Conservation (phyloP, 2,329 filamentous ascomycete genomes). For the Ascochyta rabiei region DNA sequence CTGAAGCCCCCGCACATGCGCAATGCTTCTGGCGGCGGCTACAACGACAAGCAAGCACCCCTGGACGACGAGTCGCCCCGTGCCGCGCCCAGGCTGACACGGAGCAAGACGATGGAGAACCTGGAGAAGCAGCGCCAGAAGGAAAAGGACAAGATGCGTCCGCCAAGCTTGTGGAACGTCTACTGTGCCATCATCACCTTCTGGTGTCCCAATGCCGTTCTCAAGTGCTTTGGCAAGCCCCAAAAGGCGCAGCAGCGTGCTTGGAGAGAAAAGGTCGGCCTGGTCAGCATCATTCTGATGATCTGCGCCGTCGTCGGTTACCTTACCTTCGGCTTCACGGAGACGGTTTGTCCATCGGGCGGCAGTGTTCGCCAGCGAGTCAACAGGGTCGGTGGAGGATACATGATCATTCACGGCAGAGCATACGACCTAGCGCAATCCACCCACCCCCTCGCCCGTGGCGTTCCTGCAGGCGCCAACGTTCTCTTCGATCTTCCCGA, state of each 20-base stretch:
- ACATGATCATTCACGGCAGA: conserved; percentile 95
- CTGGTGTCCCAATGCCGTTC: conserved; percentile 85
- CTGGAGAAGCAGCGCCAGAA: conserved; percentile 67
- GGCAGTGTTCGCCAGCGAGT: conserved; percentile 72
- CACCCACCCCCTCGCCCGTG: conserved; percentile 77
- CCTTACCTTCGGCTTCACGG: conserved; percentile 94
- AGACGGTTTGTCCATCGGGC: conserved; percentile 79
- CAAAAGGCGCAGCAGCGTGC: conserved; percentile 86
- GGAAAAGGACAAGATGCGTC: conserved; percentile 68
- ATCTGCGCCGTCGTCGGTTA: conserved; percentile 93
- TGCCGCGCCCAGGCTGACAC: conserved; percentile 67
- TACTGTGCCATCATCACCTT: conserved; percentile 96
- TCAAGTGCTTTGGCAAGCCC: conserved; percentile 84
- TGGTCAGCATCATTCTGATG: conserved; percentile 89
- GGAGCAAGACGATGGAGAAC: conserved; percentile 63
- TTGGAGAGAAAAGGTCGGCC: conserved; percentile 97
- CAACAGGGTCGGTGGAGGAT: conserved; percentile 80
- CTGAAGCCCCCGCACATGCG: conserved; percentile 52
- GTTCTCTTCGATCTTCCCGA: conserved; percentile 85
- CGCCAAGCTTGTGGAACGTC: conserved; percentile 90
- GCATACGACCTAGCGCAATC: conserved; percentile 84
- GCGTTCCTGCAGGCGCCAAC: conserved; percentile 76
- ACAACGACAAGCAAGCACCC: conserved; percentile 47
- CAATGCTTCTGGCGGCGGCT: conserved; percentile 46
- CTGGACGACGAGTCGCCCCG: conserved; percentile 34